Evolutionary conservation across 2,329 filamentous ascomycete genomes (phyloP), one percentile per base, ranked within the genome.

Genomic region (Colletotrichum somersetense): DNA sequence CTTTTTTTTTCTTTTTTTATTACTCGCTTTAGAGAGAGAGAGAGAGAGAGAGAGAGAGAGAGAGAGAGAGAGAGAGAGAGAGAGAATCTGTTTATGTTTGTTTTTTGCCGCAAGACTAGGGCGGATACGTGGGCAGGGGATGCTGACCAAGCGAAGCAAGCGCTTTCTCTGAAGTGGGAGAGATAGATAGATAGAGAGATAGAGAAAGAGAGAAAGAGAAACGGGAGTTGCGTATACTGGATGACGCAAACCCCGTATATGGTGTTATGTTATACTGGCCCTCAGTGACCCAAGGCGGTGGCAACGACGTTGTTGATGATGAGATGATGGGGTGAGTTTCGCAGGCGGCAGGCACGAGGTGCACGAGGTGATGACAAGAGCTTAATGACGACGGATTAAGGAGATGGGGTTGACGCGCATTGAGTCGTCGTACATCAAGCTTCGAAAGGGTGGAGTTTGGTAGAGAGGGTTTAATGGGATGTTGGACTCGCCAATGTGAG

Each of bases 341-440:
- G 66, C 55, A 59, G 58, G 38, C 35, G 53, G 42, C 40, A 50
- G 26, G 26, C 26, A 40, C 35, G 42, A 26, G 40, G 56, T 61
- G 26, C 26, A 40, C 35, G 42, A 26, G 40, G 56, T 61, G 57
- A 61, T 70, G 70, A 72, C 70, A 72, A 66, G 64, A 72, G 70
- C 66, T 70, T 72, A 56, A 55, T 70, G 52, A 55, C 65, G 64
- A 42, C 38, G 30, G 58, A 38, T 58, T 33, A 72, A 48, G 64
- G 59, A 46, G 66, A 65, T 44, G 53, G 61, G 68, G 40, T 71
- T 62, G 65, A 64, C 59, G 61, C 66, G 69, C 65, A 72, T 72
- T 48, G 66, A 70, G 70, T 70, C 66, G 70, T 70, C 61, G 59
- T 52, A 72, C 70, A 53, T 65, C 70, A 70, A 56, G 68, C 64